Evolutionary conservation across 2,329 filamentous ascomycete species (phyloP).

Genomic region (Didymella pinodella): DNA sequence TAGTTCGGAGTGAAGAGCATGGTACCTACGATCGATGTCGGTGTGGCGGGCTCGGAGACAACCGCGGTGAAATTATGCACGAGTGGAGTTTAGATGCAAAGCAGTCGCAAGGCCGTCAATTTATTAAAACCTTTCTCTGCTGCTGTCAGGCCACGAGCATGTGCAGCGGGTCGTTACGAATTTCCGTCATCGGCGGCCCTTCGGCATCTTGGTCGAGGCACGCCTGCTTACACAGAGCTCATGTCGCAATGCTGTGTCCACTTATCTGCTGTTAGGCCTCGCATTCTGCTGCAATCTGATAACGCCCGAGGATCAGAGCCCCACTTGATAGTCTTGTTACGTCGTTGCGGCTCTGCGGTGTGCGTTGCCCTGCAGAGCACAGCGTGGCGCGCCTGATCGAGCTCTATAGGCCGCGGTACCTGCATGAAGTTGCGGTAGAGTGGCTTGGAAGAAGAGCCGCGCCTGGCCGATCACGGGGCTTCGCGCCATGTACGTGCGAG

Average conservation of each 20-base stretch:
- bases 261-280: conserved; percentile 18
- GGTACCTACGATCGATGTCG: conserved; percentile 20
- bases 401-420: conserved; percentile 9
- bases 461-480: conserved; percentile 18
- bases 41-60: conserved; percentile 22
- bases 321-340: conserved; percentile 5
- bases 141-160: conserved; percentile 19
- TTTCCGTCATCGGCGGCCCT: conserved; percentile 27
- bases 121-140: conserved; percentile 11
- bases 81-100: not conserved
- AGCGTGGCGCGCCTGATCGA: not conserved
- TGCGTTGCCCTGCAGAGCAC: conserved; percentile 5
- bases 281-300: conserved; percentile 13
- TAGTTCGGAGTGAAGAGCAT: conserved; percentile 28
- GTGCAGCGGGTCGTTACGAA: conserved; percentile 27
- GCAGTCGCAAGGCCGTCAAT: conserved; percentile 1
- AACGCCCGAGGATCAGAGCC: not conserved
- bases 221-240: conserved; percentile 32
- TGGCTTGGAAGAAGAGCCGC: conserved; percentile 13
- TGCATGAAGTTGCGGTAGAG: conserved; percentile 7
- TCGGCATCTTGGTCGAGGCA: conserved; percentile 36
- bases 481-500: conserved; percentile 20
- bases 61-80: conserved; percentile 1
- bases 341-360: conserved; percentile 17
- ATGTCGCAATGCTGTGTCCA: conserved; percentile 22